Evolutionary conservation across 129 eudicot genomes (phyloP), one percentile per base, ranked within the genome.

Genomic region (Centrapalus pauciflorus): DNA sequence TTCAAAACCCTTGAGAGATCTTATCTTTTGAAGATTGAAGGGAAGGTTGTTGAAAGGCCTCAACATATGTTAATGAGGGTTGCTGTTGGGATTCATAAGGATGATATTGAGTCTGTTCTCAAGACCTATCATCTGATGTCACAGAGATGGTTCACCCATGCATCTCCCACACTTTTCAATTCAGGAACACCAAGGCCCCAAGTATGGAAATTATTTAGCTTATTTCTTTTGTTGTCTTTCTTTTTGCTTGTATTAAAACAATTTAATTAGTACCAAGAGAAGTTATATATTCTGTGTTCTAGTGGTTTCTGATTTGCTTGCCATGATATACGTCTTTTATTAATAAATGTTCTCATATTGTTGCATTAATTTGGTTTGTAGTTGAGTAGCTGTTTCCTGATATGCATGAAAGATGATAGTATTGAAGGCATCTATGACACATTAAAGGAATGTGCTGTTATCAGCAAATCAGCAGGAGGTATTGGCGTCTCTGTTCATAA

Each of bases 111-210:
- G 54, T 85, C 95, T 16, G 96, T 75, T 24, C 67, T 88, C 81
- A 74, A 66, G 77, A 92, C 98, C 34, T 92, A 92, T 55, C 98
- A 92, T 80, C 69, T 92, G 70, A 88, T 92, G 90, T 92, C 98
- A 25, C 98, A 92, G 67, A 57, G 98, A 66, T 88, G 98, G 98
- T 92, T 92, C 82, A 92, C 98, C 12, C 98, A 92, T 85, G 98
- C 96, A 20, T 85, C 98, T 33, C 98, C 98, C 9, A 92, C 95
- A 23, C 91, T 88, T 43, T 92, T 88, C 66, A 88, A 88, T 81
- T 91, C 98, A 23, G 98, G 95, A 41, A 92, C 96, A 52, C 98
- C 98, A 20, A 88, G 84, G 57, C 98, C 98, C 35, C 98, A 92
- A 72, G 98, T 92, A 84, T 17, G 84, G 20, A 33, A 49, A 17